Evolutionary conservation across 2,329 filamentous ascomycete genomes (phyloP).

Genomic region (Monosporascus sp.): DNA sequence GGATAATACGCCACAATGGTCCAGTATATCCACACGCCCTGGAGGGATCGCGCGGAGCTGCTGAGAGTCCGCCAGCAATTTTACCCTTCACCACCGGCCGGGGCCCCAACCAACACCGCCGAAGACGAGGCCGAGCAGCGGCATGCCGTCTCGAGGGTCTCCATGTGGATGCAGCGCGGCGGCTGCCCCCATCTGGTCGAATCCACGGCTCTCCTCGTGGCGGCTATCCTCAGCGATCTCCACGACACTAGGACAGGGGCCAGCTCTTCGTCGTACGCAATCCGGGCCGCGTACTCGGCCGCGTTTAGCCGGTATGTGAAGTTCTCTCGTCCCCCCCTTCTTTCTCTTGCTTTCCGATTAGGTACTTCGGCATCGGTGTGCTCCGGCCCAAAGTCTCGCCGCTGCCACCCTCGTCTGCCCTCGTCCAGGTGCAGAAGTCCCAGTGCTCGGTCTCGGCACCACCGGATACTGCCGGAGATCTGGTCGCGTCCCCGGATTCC

Average conservation of each 20-base stretch:
- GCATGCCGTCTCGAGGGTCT: slow-evolving; percentile 52
- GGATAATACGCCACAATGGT: slow-evolving; percentile 42
- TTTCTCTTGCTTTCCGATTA: slow-evolving; percentile 1
- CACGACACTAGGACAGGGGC: slow-evolving; percentile 22
- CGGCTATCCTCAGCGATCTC: slow-evolving; percentile 62
- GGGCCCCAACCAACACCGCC: background rate
- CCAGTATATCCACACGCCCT: slow-evolving; percentile 68
- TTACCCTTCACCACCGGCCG: slow-evolving; percentile 38
- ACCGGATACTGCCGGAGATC: too few relatives aligned
- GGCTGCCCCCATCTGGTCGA: slow-evolving; percentile 75
- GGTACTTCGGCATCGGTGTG: background rate
- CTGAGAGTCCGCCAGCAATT: slow-evolving; percentile 60
- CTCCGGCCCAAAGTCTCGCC: too few relatives aligned
- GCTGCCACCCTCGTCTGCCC: too few relatives aligned
- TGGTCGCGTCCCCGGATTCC: too few relatives aligned
- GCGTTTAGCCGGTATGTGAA: slow-evolving; percentile 64
- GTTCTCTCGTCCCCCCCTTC: background rate
- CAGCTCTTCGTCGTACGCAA: slow-evolving; percentile 48
- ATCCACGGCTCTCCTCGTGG: slow-evolving; percentile 67
- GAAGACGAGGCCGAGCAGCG: slow-evolving; percentile 25
- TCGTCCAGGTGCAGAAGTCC: too few relatives aligned
- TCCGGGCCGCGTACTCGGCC: slow-evolving; percentile 65
- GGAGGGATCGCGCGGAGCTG: slow-evolving; percentile 62
- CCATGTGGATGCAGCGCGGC: slow-evolving; percentile 67
- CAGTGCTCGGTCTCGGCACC: too few relatives aligned